Base-by-base conservation (phyloP, 805 yeast species). In the Candida piceae region DNA sequence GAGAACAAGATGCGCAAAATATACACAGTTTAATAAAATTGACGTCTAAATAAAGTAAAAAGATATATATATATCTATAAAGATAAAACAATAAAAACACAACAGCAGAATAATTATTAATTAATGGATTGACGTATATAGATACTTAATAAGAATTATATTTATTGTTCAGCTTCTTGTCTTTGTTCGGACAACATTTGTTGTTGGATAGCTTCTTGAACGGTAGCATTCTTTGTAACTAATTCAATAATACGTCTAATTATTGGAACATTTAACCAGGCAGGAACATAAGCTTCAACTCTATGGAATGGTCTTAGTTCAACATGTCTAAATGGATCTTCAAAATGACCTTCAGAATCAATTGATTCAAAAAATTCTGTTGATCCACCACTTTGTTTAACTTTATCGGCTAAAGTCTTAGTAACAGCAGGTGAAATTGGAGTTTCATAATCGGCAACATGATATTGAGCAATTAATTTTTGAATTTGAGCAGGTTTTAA, bases 401-500 rank as follows among this genome's bases (percentile, higher is more conserved):
- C 93, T 52, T 74, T 74, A 45, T 81, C 84, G 13, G 96, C 94
- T 39, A 90, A 85, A 23, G 78, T 80, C 50, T 80, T 78, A 45
- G 86, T 71, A 36, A 89, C 87, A 38, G 78, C 83, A 29, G 85
- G 80, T 12, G 90, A 80, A 42, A 90, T 80, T 30, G 97, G 97
- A 2, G 87, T 76, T 66, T 93, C 98, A 57, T 90, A 93, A 56
- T 90, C 97, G 8, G 96, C 96, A 46, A 83, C 84, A 45, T 78
- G 79, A 57, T 94, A 93, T 58, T 85, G 94, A 12, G 90, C 73
- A 46, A 93, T 80, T 57, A 93, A 69, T 62, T 86, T 86, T 67
- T 93, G 97, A 50, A 93, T 80, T 69, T 93, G 98, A n/a, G 84
- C 78, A 18, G 98, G 97, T 54, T 83, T 84, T 66, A 93, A 74